A percentile compares a stretch with the other conserved stretches of the same genome.
phyloP scores from a whole-genome alignment of 805 yeast genomes.

The Schwanniomyces yamadae region DNA sequence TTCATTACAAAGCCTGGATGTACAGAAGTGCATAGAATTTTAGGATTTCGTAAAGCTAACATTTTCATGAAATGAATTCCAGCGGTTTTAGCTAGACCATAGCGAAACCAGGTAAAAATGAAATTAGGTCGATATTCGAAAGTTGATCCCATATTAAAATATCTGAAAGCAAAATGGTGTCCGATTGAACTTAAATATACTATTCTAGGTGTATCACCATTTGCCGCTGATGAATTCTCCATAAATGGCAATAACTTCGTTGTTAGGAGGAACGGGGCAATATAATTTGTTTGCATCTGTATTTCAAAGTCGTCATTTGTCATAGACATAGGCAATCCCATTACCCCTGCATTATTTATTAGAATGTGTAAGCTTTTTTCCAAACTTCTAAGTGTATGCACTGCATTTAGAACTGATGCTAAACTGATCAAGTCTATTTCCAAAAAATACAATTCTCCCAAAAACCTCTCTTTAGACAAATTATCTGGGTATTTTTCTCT shows the following conservation, averaged over 20 bases:
- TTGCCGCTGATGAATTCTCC: constrained; percentile 34
- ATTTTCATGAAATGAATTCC: constrained; percentile 71
- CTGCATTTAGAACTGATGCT: constrained; percentile 42
- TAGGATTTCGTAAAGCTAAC: constrained; percentile 65
- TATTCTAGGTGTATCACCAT: constrained; percentile 48
- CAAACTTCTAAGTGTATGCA: constrained; percentile 38
- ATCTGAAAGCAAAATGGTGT: constrained; percentile 52
- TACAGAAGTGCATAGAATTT: constrained; percentile 60
- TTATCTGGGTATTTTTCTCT: constrained; percentile 22
- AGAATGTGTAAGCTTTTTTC: constrained; percentile 60
- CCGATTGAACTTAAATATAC: constrained; percentile 66
- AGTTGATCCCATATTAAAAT: constrained; percentile 46
- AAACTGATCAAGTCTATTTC: constrained; percentile 38
- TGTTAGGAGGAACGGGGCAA: constrained; percentile 72
- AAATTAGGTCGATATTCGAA: constrained; percentile 64
- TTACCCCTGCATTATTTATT: constrained; percentile 77
- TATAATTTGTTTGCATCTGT: constrained; percentile 75
- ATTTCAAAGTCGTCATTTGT: constrained; percentile 75
- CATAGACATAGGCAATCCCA: constrained; percentile 66
- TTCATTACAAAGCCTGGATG: constrained; percentile 90
- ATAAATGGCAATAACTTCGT: constrained; percentile 55
- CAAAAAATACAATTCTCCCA: constrained; percentile 37
- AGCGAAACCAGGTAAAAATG: constrained; percentile 73
- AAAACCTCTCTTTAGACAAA: constrained; percentile 18
- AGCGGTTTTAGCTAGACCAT: constrained; percentile 73